phyloP scores from a whole-genome alignment of 2,329 filamentous ascomycete genomes.

The Phaeosphaeria sp. region DNA sequence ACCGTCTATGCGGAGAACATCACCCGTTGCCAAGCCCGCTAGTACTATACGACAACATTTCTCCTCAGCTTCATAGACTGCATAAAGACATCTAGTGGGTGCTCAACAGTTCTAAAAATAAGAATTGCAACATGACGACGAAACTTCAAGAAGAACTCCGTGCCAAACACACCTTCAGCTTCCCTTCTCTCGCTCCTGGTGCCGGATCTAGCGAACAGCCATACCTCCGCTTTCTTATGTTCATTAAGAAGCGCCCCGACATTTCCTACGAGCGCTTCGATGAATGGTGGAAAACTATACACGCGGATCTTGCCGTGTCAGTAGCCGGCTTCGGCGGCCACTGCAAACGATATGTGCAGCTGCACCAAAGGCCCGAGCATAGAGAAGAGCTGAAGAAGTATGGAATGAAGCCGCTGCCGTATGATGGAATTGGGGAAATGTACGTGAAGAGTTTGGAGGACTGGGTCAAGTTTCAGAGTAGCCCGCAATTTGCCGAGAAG shows the following conservation, averaged over 20 bases:
- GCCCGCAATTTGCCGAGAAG: slow-evolving; percentile 11
- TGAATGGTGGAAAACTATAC: slow-evolving; percentile 19
- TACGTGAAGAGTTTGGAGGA: slow-evolving; percentile 22
- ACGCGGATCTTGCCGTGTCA: slow-evolving; percentile 19
- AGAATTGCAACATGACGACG: background rate
- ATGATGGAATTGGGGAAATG: slow-evolving; percentile 22
- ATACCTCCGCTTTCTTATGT: slow-evolving; percentile 21
- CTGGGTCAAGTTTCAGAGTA: slow-evolving; percentile 16
- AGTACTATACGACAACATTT: background rate
- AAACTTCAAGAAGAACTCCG: background rate
- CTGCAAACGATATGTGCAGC: slow-evolving; percentile 17
- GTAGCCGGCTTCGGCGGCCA: slow-evolving; percentile 13
- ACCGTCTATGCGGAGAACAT: background rate
- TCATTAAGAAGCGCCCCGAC: slow-evolving; percentile 17
- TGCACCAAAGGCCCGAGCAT: slow-evolving; percentile 11
- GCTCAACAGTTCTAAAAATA: too few species aligned
- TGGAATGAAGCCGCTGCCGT: slow-evolving; percentile 17
- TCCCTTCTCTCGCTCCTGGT: slow-evolving; percentile 9
- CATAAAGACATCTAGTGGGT: too few species aligned
- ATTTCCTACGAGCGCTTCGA: slow-evolving; percentile 19
- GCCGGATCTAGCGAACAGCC: slow-evolving; percentile 19
- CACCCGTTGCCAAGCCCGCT: background rate
- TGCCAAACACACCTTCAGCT: background rate
- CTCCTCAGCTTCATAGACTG: background rate
- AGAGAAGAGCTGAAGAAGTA: slow-evolving; percentile 9